phyloP scores from a whole-genome alignment of 2,329 filamentous ascomycete genomes.

The Cladosporium sp. region DNA sequence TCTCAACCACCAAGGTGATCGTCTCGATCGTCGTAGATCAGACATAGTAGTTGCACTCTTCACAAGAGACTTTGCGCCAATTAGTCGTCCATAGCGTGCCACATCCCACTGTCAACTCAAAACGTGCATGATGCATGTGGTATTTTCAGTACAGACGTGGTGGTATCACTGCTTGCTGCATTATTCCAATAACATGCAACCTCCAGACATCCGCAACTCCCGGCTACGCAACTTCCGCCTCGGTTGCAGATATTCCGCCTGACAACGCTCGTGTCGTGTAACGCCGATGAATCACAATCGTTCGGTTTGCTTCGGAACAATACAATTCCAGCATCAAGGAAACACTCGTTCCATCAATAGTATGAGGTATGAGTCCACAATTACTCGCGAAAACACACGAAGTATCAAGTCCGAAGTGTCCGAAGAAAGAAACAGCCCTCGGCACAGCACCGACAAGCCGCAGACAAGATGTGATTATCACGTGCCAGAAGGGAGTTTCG shows the following conservation, averaged over 20 bases:
- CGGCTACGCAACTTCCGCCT: slow-evolving; percentile 3
- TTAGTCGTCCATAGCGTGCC: neutral
- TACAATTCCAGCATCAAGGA: neutral
- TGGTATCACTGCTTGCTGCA: neutral
- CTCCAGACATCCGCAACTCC: slow-evolving; percentile 2
- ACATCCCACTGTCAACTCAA: neutral
- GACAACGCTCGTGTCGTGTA: neutral
- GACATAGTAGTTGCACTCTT: neutral
- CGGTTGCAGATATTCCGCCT: neutral
- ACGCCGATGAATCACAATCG: neutral
- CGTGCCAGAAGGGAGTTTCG: neutral
- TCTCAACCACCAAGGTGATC: neutral
- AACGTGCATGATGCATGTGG: neutral
- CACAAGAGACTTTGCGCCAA: neutral
- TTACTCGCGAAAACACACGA: neutral
- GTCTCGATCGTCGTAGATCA: neutral
- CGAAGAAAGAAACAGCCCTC: neutral
- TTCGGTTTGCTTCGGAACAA: neutral
- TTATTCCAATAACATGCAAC: neutral
- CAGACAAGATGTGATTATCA: neutral
- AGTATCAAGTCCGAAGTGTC: neutral
- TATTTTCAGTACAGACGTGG: too few species aligned
- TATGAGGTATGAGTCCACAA: neutral
- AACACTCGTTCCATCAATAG: neutral
- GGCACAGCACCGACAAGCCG: neutral